Base-by-base conservation (phyloP, 371 early-diverging fungal species). In the Homolaphlyctis polyrhiza region DNA sequence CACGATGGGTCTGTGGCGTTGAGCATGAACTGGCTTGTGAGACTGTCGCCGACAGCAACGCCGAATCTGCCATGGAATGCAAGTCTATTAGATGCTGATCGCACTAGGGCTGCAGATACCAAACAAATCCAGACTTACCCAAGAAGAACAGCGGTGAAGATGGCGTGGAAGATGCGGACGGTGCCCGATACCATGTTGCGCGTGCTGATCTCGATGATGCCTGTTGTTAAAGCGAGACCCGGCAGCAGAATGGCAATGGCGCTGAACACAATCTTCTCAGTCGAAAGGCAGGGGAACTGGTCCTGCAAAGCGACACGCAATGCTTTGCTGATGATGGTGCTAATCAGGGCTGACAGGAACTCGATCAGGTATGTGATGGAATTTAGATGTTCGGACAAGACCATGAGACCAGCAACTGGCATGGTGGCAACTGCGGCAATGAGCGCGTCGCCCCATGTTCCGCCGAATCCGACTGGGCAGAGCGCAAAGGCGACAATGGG, bases 181-280 rank as follows among this genome's bases (percentile, higher is more conserved):
- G 88, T 85, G 13, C 94, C 94, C 27, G 90, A 88, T 43, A 89
- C 81, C 66, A 92, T 77, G 66, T 91, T 92, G 21, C 89, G 84
- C 13, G 92, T 88, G 0, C 89, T 84, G 14, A 94, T 72, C 63
- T 94, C 95, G 45, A 91, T 88, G 58, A 91, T 85, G 23, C 87
- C 73, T 35, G 85, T 80, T 0, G 91, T 90, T 14, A 93, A 54
- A 23, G 63, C 50, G 43, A 75, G 57, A 0, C 76, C 75, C 5
- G 89, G 91, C 11, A 90, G 77, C 54, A 90, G 70, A 13, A 89
- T 79, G 27, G 87, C 78, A 30, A 88, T 79, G 35, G 86, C 84
- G 0, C 83, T 74, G 34, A 91, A 62, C 16, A 83, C 77, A 35
- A 90, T 82, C 0, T 86, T 81, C 30, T 79, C 67, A 58, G 77